A percentile compares a stretch with the other conserved stretches of the same genome.
These are phyloP conservation scores for Lunularia cruciata DNA, from an alignment of 225 moss, liverwort and hornwort genomes.

Conservation along the genomic window DNA sequence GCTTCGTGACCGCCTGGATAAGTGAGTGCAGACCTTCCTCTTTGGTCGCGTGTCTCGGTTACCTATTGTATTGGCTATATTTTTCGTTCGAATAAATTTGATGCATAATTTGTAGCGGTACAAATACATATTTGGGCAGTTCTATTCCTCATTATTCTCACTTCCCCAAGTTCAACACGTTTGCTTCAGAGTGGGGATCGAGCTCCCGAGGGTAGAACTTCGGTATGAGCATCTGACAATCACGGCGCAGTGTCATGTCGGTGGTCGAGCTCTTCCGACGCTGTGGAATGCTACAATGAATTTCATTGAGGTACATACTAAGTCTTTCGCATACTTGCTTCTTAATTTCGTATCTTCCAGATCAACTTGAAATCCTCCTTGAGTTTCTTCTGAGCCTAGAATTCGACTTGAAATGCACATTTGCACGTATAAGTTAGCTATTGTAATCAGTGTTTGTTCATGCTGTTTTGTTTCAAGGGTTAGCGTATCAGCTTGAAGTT, in stretches of 20 bases:
- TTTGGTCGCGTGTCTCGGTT: neutral
- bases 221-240: constrained; percentile 35
- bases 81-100: neutral
- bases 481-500: too few species aligned
- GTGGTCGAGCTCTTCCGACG: constrained; percentile 35
- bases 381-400: too few species aligned
- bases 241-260: constrained; percentile 29
- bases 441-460: too few species aligned
- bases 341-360: too few species aligned
- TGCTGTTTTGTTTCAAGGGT: too few species aligned
- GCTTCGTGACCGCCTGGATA: constrained; percentile 21
- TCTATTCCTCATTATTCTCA: neutral
- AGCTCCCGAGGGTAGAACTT: constrained; percentile 29
- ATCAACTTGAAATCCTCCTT: too few species aligned
- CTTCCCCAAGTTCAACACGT: neutral
- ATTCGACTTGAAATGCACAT: too few species aligned
- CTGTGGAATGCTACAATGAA: constrained; percentile 46
- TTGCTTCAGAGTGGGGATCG: constrained; percentile 30
- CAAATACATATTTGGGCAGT: neutral
- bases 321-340: too few species aligned
- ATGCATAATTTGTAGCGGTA: neutral
- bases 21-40: constrained; percentile 1
- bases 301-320: constrained; percentile 57
- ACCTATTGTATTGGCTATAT: too few species aligned
- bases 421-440: too few species aligned